Evolutionary conservation across 2,329 filamentous ascomycete genomes (phyloP).

Genomic region (Colletotrichum godetiae): DNA sequence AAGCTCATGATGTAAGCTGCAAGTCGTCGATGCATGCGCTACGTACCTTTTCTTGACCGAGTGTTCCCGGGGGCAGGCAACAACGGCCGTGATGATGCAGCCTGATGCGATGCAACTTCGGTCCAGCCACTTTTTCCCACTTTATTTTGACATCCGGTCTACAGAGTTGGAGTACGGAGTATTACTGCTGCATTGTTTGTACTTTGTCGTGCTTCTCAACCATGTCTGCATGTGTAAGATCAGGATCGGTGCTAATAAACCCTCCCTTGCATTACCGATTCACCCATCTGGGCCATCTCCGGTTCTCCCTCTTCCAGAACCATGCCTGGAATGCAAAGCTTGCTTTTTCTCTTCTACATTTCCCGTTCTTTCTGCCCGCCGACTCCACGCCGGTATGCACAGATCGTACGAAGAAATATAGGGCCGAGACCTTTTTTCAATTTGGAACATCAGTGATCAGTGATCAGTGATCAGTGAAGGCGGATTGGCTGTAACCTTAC

Average conservation of each 20-base stretch:
- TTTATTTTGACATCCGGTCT: constrained; percentile 6
- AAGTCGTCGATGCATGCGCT: too few relatives aligned
- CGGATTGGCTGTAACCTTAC: not conserved
- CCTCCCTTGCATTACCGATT: not conserved
- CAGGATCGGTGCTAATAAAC: not conserved
- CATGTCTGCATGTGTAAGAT: not conserved
- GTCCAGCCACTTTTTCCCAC: not conserved
- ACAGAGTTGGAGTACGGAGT: not conserved
- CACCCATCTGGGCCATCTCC: not conserved
- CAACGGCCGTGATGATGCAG: not conserved
- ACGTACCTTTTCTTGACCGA: not conserved
- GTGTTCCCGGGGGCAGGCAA: not conserved
- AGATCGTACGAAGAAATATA: constrained; percentile 19
- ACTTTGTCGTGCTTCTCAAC: not conserved
- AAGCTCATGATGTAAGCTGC: too few relatives aligned
- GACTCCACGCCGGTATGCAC: constrained; percentile 18
- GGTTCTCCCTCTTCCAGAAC: not conserved
- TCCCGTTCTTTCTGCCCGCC: not conserved
- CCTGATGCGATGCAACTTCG: not conserved
- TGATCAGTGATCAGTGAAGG: not conserved
- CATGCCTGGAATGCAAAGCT: not conserved
- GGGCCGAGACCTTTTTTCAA: not conserved
- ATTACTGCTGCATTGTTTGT: not conserved
- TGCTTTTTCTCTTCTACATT: not conserved
- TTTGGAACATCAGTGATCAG: not conserved